A percentile compares a stretch with the other conserved stretches of the same genome.
These are phyloP conservation scores for Talaromyces verruculosus DNA, from an alignment of 2,329 filamentous ascomycete species.

Conservation along the genomic window DNA sequence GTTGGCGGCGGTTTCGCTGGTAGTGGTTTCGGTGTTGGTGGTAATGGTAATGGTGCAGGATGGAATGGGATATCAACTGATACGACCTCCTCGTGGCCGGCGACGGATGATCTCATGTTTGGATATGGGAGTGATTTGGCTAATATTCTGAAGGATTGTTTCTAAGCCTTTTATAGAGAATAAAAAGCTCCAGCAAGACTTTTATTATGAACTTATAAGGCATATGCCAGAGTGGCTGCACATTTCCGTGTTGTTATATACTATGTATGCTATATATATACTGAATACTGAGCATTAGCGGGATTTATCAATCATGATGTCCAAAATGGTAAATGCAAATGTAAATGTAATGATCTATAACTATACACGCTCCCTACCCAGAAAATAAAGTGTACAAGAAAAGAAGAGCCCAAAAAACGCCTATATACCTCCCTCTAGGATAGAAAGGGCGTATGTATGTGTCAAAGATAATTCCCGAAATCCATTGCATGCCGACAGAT, in stretches of 20 bases:
- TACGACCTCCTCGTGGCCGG: conserved; percentile 29
- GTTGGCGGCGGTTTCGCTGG: neutral
- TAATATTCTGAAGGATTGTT: conserved; percentile 55
- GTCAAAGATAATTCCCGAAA: neutral
- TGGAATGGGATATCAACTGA: conserved; percentile 34
- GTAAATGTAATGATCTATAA: neutral
- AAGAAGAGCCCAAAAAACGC: neutral
- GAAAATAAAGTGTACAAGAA: neutral
- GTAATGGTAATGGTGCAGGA: neutral
- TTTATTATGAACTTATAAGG: too few relatives aligned
- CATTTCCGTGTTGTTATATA: neutral
- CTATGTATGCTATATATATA: neutral
- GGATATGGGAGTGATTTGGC: conserved; percentile 58
- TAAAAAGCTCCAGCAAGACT: too few relatives aligned
- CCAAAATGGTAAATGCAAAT: neutral
- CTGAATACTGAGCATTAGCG: neutral
- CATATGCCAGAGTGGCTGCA: too few relatives aligned
- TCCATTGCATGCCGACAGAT: conserved; percentile 15
- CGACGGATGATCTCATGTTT: conserved; percentile 38
- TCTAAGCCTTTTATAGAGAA: neutral
- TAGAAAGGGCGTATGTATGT: too few relatives aligned
- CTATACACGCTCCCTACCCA: neutral
- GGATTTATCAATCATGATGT: neutral
- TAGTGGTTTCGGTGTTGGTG: neutral
- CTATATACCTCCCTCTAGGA: neutral